Conservation (phyloP, 371 early-diverging fungal genomes). For the Rhizopus arrhizus region DNA sequence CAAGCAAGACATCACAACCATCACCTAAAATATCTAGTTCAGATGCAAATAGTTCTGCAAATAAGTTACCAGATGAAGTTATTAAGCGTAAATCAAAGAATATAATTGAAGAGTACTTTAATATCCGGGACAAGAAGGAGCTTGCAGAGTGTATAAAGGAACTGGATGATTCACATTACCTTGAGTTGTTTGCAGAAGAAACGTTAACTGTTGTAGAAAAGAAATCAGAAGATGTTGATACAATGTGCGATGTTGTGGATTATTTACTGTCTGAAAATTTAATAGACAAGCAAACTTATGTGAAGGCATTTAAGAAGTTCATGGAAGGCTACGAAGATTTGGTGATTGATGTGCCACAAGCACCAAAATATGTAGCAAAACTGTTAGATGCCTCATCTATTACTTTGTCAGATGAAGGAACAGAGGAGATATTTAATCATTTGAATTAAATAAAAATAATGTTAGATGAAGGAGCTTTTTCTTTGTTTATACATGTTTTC, state of each 20-base stretch:
- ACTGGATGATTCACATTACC: constrained; percentile 58
- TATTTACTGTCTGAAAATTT: constrained; percentile 44
- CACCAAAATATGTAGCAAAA: constrained; percentile 68
- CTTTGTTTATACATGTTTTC: background rate
- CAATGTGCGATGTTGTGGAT: constrained; percentile 55
- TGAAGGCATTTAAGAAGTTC: constrained; percentile 62
- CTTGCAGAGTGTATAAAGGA: constrained; percentile 73
- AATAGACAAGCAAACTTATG: constrained; percentile 39
- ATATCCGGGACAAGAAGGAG: constrained; percentile 55
- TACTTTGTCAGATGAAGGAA: constrained; percentile 2
- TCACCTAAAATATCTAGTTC: constrained; percentile 26
- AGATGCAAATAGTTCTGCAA: constrained; percentile 21
- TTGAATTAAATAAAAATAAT: constrained; percentile 1
- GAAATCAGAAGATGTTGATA: constrained; percentile 62
- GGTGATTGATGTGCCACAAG: constrained; percentile 81
- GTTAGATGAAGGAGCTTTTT: background rate
- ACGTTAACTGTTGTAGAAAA: constrained; percentile 56
- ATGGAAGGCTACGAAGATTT: constrained; percentile 77
- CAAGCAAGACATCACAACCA: constrained; percentile 29
- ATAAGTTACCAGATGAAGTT: constrained; percentile 52
- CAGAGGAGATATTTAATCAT: constrained; percentile 4
- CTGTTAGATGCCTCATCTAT: constrained; percentile 16
- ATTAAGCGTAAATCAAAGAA: constrained; percentile 67
- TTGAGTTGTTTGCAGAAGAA: constrained; percentile 46
- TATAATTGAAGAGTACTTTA: constrained; percentile 72